Base-by-base conservation (phyloP, 2,329 filamentous ascomycete genomes). In the Penicillium sp. region DNA sequence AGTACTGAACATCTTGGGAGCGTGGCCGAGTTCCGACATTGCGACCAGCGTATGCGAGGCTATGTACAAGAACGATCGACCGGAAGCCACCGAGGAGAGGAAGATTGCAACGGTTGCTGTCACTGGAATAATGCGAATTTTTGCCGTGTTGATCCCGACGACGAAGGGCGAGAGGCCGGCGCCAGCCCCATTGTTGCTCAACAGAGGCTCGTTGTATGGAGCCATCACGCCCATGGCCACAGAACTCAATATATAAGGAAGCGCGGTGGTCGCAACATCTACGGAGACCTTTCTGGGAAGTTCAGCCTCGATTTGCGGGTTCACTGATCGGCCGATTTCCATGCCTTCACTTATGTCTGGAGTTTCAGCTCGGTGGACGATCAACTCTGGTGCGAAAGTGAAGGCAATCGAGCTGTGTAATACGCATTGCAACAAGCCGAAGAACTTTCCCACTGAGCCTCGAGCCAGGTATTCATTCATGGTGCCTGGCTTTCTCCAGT, bases 61-160 rank as follows among this genome's bases (percentile, higher is more conserved):
- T 7, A 85, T 86, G 72, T 88, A 89, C 49, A 92, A 81, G 71
- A 90, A 89, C 12, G 87, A 88, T 73, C 88, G 90, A 58, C 87
- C 89, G 7, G 89, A 89, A 0, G 87, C 89, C 54, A 91, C 82
- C 3, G 91, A 89, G 4, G 88, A 89, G 0, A 89, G 87, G 17
- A 92, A 78, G 7, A 93, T 83, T 13, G 91, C 83, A 15, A 84
- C 84, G 66, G 91, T 92, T 76, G 91, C 85, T 63, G 91, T 84
- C 53, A 82, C 75, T 1, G 85, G 83, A 3, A 90, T 78, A 10
- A 83, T 78, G 6, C 73, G 73, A 54, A 90, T 82, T 29, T 84
- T 84, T 29, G 85, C 86, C 8, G 68, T 66, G 39, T 68, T 66
- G 41, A 77, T 68, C 3, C 71, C 75, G 23, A 77, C 65, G 8